Evolutionary conservation across 805 yeast species (phyloP).

Genomic region (Nakazawaea sp.): DNA sequence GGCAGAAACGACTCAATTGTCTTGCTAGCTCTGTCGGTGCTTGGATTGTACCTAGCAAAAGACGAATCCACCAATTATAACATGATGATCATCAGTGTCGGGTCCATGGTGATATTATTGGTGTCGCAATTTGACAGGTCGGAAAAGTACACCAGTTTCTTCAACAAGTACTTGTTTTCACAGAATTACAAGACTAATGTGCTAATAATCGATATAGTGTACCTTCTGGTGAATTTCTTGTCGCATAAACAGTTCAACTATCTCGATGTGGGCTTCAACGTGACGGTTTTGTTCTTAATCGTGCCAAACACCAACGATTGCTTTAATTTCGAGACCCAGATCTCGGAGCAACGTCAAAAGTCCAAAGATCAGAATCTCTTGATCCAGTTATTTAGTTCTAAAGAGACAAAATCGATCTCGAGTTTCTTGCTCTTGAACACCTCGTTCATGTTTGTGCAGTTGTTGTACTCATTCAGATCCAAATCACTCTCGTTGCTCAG

Average conservation of each 20-base stretch:
- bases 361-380: conserved; percentile 12
- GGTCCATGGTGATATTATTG: conserved; percentile 21
- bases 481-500: conserved; percentile 87
- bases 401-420: conserved; percentile 84
- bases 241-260: not conserved
- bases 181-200: conserved; percentile 19
- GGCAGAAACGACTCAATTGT: not conserved
- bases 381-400: conserved; percentile 34
- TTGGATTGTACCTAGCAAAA: not conserved
- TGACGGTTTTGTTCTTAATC: conserved; percentile 1
- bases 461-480: conserved; percentile 86
- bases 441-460: conserved; percentile 90
- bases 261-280: conserved; percentile 6
- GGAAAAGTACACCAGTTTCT: conserved; percentile 13
- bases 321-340: conserved; percentile 2
- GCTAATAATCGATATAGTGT: conserved; percentile 14
- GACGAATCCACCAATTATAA: conserved; percentile 14
- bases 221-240: conserved; percentile 10
- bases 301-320: conserved; percentile 6
- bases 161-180: conserved; percentile 18
- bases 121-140: conserved; percentile 22
- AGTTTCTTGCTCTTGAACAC: conserved; percentile 80
- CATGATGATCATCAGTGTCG: conserved; percentile 23
- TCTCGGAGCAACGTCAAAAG: not conserved
- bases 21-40: not conserved